Base-by-base conservation (phyloP, 345 rosid species). In the Carallia brachiata region DNA sequence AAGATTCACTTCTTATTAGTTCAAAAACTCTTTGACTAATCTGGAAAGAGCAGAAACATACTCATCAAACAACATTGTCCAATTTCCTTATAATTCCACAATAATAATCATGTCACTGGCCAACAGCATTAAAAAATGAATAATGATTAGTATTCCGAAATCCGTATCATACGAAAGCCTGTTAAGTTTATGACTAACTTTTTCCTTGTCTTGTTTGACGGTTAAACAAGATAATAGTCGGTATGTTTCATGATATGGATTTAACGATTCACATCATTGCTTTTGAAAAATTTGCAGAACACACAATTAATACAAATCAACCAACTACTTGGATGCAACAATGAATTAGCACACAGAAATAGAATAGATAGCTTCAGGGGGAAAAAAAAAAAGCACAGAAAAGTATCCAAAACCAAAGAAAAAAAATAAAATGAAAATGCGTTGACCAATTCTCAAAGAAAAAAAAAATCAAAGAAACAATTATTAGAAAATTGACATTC, bases 11-110 rank as follows among this genome's bases (percentile, higher is more conserved):
- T 85, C 87, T 84, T 79, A 86, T 85, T 71, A 84, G 56, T 76
- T 85, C 90, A 78, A 96, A 96, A 52, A 89, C 98, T 84, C 95
- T 88, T 58, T 69, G 85, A 76, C 96, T 92, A 31, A 96, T 90
- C 99, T 96, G 96, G 37, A 69, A 70, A 10, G 23, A 78, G 61
- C 75, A 48, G 36, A 30, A 56, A 30, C 5, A 52, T 52, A 59
- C 47, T 68, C 57, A 71, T 65, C 17, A 67, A 40, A 32, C n/a
- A 56, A 56, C 15, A 52, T 8, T 6, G 52, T 75, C 47, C 15
- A 75, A 12, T 56, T 66, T 52, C 68, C 34, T 58, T 28, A 53
- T 15, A 2, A 13, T 36, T 66, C 44, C 52, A 65, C 27, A 31
- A 16, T n/a, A 31, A 16, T 12, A 39, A 58, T 18, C 59, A 13